Base-by-base conservation (phyloP, 371 early-diverging fungal species). In the Mucor circinelloides region DNA sequence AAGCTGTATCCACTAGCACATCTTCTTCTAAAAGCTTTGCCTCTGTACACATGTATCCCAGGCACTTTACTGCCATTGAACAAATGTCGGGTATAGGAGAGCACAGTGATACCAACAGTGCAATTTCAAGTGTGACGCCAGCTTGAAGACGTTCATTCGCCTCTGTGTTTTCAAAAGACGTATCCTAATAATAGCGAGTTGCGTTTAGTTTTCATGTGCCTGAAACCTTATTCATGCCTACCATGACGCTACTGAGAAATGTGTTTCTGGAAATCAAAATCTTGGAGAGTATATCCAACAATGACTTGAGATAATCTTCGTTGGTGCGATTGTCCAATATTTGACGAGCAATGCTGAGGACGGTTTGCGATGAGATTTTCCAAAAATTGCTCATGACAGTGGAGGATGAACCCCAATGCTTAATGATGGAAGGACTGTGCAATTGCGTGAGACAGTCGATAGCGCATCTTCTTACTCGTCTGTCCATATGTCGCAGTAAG, bases 61-160 rank as follows among this genome's bases (percentile, higher is more conserved):
- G 76, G 60, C 90, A 88, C 56, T 73, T 73, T 2, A 85, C 75
- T 6, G 87, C 83, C 63, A 77, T 74, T 1, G 84, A 79, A 58
- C 88, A 85, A 15, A 92, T 85, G n/a, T 90, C 93, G 10, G 88
- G 82, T 31, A 90, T 88, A 0, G 92, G 75, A 7, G 89, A 90
- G 59, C 93, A 92, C 36, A 93, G 72, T 6, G 90, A 76, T 17
- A 93, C 87, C 6, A 93, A 72, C 19, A 95, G 77, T 1, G 90
- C 87, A 42, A 90, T 85, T 69, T 95, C 95, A 23, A 94, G 66
- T 0, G 89, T 83, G 1, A 91, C 82, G 36, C 84, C 77, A 2
- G 91, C 85, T 27, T 87, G 86, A 13, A 87, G 70, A n/a, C 91
- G 79, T 44, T 93, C 93, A 12, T 82, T 81, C 0, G 77, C 75